Conservation (phyloP, 2,329 filamentous ascomycete genomes). For the Fusarium falciforme region DNA sequence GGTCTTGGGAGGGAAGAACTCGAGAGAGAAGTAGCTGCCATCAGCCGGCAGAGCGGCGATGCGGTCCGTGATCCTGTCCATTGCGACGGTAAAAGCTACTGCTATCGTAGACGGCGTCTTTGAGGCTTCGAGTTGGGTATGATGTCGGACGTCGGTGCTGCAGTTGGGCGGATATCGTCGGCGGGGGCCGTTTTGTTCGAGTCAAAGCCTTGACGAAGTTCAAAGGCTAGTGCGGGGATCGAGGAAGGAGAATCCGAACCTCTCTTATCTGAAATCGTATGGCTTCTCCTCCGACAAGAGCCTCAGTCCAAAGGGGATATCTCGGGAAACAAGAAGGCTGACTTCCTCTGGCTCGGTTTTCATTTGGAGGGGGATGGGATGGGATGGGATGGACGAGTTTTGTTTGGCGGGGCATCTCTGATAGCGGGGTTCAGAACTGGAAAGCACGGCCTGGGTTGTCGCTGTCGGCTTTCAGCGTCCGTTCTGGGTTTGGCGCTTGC, state of each 20-base stretch:
- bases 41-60: slow-evolving; percentile 88
- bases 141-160: neutral
- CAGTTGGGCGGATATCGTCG: slow-evolving; percentile 27
- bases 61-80: slow-evolving; percentile 95
- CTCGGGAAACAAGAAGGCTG: slow-evolving; percentile 24
- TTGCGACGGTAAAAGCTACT: slow-evolving; percentile 47
- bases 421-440: slow-evolving; percentile 38
- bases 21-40: slow-evolving; percentile 91
- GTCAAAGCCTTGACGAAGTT: neutral
- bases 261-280: slow-evolving; percentile 18
- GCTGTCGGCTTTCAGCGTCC: slow-evolving; percentile 15
- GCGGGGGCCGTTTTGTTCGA: slow-evolving; percentile 10
- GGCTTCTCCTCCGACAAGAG: neutral
- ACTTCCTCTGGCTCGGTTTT: slow-evolving; percentile 2
- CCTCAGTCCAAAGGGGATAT: slow-evolving; percentile 32
- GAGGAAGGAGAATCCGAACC: neutral
- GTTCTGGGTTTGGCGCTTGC: slow-evolving; percentile 30
- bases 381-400: slow-evolving; percentile 40
- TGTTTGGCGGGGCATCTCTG: slow-evolving; percentile 43
- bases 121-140: neutral
- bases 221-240: neutral
- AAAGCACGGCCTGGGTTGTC: neutral
- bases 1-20: slow-evolving; percentile 99
- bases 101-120: neutral
- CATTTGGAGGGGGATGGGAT: slow-evolving; percentile 9